Conservation (phyloP, 1,139 yeast species). For the Kodamaea suecica region DNA sequence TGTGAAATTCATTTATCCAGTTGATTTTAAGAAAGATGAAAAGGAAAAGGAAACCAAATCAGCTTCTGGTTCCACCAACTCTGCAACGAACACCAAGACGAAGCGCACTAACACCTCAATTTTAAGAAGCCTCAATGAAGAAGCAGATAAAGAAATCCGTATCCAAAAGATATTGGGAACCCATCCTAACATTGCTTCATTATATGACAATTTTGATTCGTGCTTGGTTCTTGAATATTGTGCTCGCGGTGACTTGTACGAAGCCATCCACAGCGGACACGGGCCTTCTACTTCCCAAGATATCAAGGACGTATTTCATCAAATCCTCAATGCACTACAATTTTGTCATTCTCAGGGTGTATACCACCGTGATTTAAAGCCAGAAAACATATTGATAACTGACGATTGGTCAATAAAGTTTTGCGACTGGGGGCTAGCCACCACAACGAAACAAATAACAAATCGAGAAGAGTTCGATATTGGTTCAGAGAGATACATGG, state of each 20-base stretch:
- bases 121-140: slow-evolving; percentile 45
- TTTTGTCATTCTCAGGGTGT: slow-evolving; percentile 72
- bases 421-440: slow-evolving; percentile 92
- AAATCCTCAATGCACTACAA: slow-evolving; percentile 73
- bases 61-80: slow-evolving; percentile 31
- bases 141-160: slow-evolving; percentile 75
- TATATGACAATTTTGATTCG: slow-evolving; percentile 76
- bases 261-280: slow-evolving; percentile 77
- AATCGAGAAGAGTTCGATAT: slow-evolving; percentile 70
- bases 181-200: slow-evolving; percentile 60
- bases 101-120: slow-evolving; percentile 22
- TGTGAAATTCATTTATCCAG: slow-evolving; percentile 70
- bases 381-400: slow-evolving; percentile 79
- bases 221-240: slow-evolving; percentile 85
- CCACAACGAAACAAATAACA: slow-evolving; percentile 56
- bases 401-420: slow-evolving; percentile 79
- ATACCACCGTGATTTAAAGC: slow-evolving; percentile 86
- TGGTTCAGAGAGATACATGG: slow-evolving; percentile 96
- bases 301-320: slow-evolving; percentile 71
- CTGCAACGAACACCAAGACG: slow-evolving; percentile 27
- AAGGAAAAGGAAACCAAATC: neutral
- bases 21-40: slow-evolving; percentile 31
- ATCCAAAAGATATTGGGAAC: slow-evolving; percentile 69
- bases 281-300: slow-evolving; percentile 79
- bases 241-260: slow-evolving; percentile 88